phyloP scores from a whole-genome alignment of 345 rosid species.

The Excoecaria agallocha region DNA sequence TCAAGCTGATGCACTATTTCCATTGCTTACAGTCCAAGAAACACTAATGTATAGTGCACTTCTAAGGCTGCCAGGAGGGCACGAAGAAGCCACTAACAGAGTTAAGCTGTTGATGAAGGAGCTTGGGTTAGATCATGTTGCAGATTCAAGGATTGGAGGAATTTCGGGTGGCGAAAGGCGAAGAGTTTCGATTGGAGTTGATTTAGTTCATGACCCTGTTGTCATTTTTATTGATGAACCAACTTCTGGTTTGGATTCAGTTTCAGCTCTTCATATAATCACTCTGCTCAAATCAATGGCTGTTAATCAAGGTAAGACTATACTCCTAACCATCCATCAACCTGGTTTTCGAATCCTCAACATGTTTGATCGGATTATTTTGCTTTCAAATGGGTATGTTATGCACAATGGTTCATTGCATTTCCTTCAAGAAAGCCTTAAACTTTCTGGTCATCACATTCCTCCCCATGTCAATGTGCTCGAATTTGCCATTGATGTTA shows the following conservation, averaged over 20 bases:
- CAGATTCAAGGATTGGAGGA: slow-evolving; percentile 64
- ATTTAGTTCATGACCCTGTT: slow-evolving; percentile 84
- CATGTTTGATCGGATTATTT: slow-evolving; percentile 56
- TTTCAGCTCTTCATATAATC: slow-evolving; percentile 71
- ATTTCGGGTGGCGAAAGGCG: slow-evolving; percentile 92
- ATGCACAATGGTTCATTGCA: slow-evolving; percentile 58
- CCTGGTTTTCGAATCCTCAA: slow-evolving; percentile 86
- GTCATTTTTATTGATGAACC: slow-evolving; percentile 88
- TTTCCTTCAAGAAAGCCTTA: slow-evolving; percentile 57
- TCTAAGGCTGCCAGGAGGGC: slow-evolving; percentile 58
- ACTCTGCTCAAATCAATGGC: slow-evolving; percentile 66
- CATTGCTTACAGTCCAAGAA: slow-evolving; percentile 80
- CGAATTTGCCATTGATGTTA: slow-evolving; percentile 78
- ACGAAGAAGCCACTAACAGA: slow-evolving; percentile 40
- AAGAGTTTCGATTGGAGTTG: slow-evolving; percentile 86
- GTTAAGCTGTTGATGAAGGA: slow-evolving; percentile 62
- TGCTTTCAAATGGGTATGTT: slow-evolving; percentile 65
- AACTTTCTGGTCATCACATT: slow-evolving; percentile 48
- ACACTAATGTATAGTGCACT: slow-evolving; percentile 78
- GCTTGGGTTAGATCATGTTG: slow-evolving; percentile 67
- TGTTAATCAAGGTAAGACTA: slow-evolving; percentile 70
- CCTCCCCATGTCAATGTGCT: slow-evolving; percentile 73
- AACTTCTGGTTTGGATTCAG: slow-evolving; percentile 93
- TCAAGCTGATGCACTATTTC: slow-evolving; percentile 85
- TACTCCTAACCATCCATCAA: slow-evolving; percentile 79